Evolutionary conservation across 2,329 filamentous ascomycete genomes (phyloP).

Genomic region (Dactylellina cionopaga): DNA sequence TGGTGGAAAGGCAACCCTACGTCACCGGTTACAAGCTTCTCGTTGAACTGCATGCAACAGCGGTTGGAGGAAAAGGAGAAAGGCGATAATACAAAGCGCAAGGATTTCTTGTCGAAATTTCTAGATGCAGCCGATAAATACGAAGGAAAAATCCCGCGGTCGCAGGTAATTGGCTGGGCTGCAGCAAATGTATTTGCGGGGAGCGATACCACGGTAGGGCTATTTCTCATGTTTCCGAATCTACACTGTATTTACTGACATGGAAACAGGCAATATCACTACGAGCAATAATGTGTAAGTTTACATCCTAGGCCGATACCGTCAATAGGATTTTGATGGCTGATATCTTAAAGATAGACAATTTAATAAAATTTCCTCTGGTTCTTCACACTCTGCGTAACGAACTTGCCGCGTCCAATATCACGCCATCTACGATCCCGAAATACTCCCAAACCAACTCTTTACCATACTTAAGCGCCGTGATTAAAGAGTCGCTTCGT

Average conservation of each 20-base stretch:
- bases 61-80: conserved; percentile 25
- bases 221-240: too few species aligned
- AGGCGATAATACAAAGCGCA: conserved; percentile 7
- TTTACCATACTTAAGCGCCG: conserved; percentile 65
- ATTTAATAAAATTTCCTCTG: conserved; percentile 11
- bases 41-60: conserved; percentile 47
- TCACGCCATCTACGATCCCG: conserved; percentile 4
- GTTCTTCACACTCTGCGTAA: conserved; percentile 12
- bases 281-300: conserved; percentile 34
- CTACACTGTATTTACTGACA: background rate
- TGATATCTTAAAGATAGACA: conserved; percentile 3
- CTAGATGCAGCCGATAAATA: conserved; percentile 40
- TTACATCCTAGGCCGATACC: background rate
- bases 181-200: conserved; percentile 62
- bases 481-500: conserved; percentile 66
- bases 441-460: conserved; percentile 54
- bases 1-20: conserved; percentile 49
- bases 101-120: conserved; percentile 41
- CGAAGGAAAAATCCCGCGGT: conserved; percentile 23
- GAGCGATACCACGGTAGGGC: conserved; percentile 60
- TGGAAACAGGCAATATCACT: conserved; percentile 25
- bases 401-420: conserved; percentile 2
- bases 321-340: background rate
- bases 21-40: conserved; percentile 25
- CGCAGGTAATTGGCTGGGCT: conserved; percentile 49